Base-by-base conservation (phyloP, 1,139 yeast species). In the Ashbya aceris region DNA sequence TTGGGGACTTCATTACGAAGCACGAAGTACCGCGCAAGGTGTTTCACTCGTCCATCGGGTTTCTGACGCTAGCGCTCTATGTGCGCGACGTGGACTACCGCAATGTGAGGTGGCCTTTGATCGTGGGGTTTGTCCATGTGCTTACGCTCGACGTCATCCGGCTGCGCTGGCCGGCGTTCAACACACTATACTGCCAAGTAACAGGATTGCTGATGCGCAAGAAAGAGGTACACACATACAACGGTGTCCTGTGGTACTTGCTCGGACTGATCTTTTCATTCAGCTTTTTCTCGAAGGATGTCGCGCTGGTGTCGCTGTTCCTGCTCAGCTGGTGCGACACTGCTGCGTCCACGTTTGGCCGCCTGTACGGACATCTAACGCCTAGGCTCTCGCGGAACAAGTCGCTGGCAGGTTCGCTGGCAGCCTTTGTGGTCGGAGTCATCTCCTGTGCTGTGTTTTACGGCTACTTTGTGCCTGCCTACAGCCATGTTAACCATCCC, bases 291-390 rank as follows among this genome's bases (percentile, higher is more conserved):
- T 82, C 94, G 11, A 86, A 86, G 65, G 98, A 91, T 58, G 78
- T 91, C 40, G 71, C 81, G 1, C 68, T 89, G 23, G 70, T 87
- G 68, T 73, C 95, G 26, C 77, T 86, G 7, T 69, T 87, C 50
- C 68, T 91, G 44, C 73, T 91, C 49, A 83, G 96, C 58, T 91
- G 97, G 97, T 89, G 95, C 8, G 98, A 91, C 60, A 87, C 97
- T 8, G 93, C 97, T 5, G 98, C 98, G 2, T 85, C 96, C 3
- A 85, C 96, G 1, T 64, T 89, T 55, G 98, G 97, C 17, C 73
- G 97, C 51, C 74, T 73, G 41, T 86, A 68, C 61, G 97, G 97
- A 7, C 73, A 83, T 53, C 72, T 83, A 52, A 86, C 96, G 6
- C 95, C 95, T 34, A 78, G 79, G 57, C 63, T 89, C 30, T 71